Evolutionary conservation across 1,284 basidiomycete species (phyloP).

Genomic region (Cutaneotrichosporon cavernicola): DNA sequence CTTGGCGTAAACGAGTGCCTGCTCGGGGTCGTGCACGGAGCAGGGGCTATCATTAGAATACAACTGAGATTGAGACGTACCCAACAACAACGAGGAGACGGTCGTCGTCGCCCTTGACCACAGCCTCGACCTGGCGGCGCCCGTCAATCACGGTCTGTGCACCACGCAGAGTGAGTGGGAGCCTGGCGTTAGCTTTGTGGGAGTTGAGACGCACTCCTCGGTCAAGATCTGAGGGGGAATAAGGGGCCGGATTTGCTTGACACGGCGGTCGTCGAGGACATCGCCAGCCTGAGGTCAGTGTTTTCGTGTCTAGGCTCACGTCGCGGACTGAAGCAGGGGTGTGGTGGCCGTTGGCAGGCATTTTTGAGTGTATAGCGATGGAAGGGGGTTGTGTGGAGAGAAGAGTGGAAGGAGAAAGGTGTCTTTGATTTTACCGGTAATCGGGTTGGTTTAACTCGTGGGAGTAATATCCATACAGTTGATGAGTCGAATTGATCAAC

Average conservation of each 20-base stretch:
- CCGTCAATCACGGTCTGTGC: slow-evolving; percentile 71
- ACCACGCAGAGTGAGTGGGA: slow-evolving; percentile 50
- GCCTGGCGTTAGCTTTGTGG: slow-evolving; percentile 26
- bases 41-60: slow-evolving; percentile 65
- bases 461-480: too few relatives aligned
- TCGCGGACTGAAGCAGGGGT: slow-evolving; percentile 31
- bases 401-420: neutral
- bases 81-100: slow-evolving; percentile 83
- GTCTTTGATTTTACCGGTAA: too few relatives aligned
- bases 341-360: slow-evolving; percentile 16
- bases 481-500: too few relatives aligned
- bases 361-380: neutral
- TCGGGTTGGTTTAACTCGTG: too few relatives aligned
- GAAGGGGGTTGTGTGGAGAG: neutral
- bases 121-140: slow-evolving; percentile 71
- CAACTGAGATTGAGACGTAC: slow-evolving; percentile 55
- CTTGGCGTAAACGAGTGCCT: slow-evolving; percentile 79
- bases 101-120: slow-evolving; percentile 81
- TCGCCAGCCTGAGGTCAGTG: slow-evolving; percentile 59
- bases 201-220: slow-evolving; percentile 61
- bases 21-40: slow-evolving; percentile 83
- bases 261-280: slow-evolving; percentile 80
- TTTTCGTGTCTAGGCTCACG: slow-evolving; percentile 23
- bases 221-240: slow-evolving; percentile 90
- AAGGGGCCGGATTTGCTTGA: slow-evolving; percentile 78